Evolutionary conservation across 306 rosid species (phyloP).

Genomic region (Coriaria nepalensis): DNA sequence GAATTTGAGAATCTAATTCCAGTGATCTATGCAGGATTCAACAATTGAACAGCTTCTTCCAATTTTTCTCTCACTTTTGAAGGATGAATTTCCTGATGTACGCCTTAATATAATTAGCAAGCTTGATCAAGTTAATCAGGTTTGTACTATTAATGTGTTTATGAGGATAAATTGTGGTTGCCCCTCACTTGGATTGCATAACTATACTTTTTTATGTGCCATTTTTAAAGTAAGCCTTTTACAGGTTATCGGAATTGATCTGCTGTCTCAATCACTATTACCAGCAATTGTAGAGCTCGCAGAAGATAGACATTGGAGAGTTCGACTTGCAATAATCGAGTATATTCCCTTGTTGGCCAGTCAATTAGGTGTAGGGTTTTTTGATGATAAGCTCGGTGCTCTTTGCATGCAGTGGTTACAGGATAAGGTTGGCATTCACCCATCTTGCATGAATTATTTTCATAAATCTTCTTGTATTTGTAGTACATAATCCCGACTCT

Average conservation of each 20-base stretch:
- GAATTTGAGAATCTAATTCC: slow-evolving; percentile 16
- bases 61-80: slow-evolving; percentile 86
- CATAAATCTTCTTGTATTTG: too few species aligned
- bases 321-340: slow-evolving; percentile 92
- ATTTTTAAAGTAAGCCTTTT: slow-evolving; percentile 12
- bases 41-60: slow-evolving; percentile 98
- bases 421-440: slow-evolving; percentile 64
- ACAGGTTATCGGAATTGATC: slow-evolving; percentile 95
- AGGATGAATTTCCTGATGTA: slow-evolving; percentile 98
- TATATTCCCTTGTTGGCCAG: slow-evolving; percentile 94
- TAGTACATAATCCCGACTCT: too few species aligned
- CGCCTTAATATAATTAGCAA: slow-evolving; percentile 96
- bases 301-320: slow-evolving; percentile 99
- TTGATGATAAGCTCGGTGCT: slow-evolving; percentile 89
- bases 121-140: slow-evolving; percentile 99
- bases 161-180: not conserved
- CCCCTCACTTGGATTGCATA: not conserved
- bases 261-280: slow-evolving; percentile 83
- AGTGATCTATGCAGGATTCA: slow-evolving; percentile 62
- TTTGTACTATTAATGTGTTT: slow-evolving; percentile 16
- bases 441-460: not conserved
- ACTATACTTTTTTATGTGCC: not conserved
- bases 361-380: slow-evolving; percentile 91
- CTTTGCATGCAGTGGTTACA: slow-evolving; percentile 99
- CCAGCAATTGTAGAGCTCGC: slow-evolving; percentile 99